These are phyloP conservation scores for Aspergillus ochraceus DNA, from an alignment of 2,329 filamentous ascomycete species.

Conservation along the genomic window DNA sequence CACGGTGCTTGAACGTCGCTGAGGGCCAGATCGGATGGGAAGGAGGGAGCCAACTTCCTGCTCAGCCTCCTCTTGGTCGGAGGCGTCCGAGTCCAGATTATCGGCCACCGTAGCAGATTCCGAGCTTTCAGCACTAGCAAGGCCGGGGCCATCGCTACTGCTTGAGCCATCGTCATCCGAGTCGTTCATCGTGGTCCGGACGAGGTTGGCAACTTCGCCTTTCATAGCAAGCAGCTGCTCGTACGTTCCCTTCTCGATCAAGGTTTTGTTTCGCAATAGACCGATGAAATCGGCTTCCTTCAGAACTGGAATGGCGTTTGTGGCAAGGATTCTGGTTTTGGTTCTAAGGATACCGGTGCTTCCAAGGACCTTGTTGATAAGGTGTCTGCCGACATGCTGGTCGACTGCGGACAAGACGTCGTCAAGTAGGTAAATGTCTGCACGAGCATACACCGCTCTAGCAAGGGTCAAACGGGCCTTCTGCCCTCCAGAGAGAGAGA, in stretches of 20 bases:
- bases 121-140: conserved; percentile 69
- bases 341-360: conserved; percentile 75
- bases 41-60: conserved; percentile 74
- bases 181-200: conserved; percentile 66
- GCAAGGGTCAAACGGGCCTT: conserved; percentile 92
- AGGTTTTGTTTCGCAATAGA: conserved; percentile 76
- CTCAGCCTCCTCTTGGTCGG: conserved; percentile 61
- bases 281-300: conserved; percentile 87
- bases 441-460: conserved; percentile 89
- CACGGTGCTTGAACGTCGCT: conserved; percentile 66
- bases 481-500: conserved; percentile 92
- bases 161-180: conserved; percentile 43
- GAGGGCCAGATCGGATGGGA: conserved; percentile 68
- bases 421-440: conserved; percentile 94
- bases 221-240: conserved; percentile 91
- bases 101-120: conserved; percentile 55
- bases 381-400: conserved; percentile 90
- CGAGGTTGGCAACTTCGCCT: conserved; percentile 80
- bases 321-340: conserved; percentile 91
- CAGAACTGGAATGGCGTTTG: conserved; percentile 90
- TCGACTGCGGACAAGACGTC: conserved; percentile 97
- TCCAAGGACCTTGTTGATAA: conserved; percentile 92
- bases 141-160: conserved; percentile 56
- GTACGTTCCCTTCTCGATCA: conserved; percentile 87
- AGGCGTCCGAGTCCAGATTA: conserved; percentile 50